phyloP scores from a whole-genome alignment of 805 yeast species.

The Candida boidinii region DNA sequence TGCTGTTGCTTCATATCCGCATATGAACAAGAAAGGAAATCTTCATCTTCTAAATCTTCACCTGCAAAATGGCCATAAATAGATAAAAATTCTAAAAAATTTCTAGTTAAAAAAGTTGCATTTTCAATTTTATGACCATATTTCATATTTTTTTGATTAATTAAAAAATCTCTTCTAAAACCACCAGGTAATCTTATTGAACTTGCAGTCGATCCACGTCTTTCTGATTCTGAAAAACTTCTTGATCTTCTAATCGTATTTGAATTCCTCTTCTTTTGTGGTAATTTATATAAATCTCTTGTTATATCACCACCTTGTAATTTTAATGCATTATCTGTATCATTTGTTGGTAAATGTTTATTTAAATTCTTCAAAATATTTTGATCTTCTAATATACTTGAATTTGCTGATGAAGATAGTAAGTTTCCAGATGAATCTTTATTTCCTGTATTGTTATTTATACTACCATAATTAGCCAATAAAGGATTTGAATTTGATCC shows the following conservation, averaged over 20 bases:
- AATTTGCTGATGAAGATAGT: conserved; percentile 16
- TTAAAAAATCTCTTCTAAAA: conserved; percentile 62
- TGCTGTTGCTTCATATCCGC: conserved; percentile 17
- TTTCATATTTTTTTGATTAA: conserved; percentile 15
- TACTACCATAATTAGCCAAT: too few species aligned
- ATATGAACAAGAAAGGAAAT: conserved; percentile 44
- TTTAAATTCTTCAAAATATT: conserved; percentile 23
- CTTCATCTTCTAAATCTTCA: conserved; percentile 67
- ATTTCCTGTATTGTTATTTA: too few species aligned
- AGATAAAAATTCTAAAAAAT: conserved; percentile 69
- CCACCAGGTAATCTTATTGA: conserved; percentile 76
- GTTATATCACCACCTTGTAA: conserved; percentile 45
- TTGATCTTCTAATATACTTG: conserved; percentile 24
- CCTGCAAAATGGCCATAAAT: conserved; percentile 86
- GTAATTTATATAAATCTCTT: conserved; percentile 33
- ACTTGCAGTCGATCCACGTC: conserved; percentile 60
- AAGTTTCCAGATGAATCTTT: too few species aligned
- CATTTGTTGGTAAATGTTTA: conserved; percentile 29
- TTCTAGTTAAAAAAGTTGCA: conserved; percentile 52
- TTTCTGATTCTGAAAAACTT: conserved; percentile 22
- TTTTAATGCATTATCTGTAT: conserved; percentile 22
- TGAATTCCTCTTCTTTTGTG: conserved; percentile 6
- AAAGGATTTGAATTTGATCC: too few species aligned
- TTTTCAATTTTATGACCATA: conserved; percentile 19
- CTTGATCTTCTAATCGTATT: conserved; percentile 19